Base-by-base conservation (phyloP, 208 protist species). In the Sergeia podlipaevii region DNA sequence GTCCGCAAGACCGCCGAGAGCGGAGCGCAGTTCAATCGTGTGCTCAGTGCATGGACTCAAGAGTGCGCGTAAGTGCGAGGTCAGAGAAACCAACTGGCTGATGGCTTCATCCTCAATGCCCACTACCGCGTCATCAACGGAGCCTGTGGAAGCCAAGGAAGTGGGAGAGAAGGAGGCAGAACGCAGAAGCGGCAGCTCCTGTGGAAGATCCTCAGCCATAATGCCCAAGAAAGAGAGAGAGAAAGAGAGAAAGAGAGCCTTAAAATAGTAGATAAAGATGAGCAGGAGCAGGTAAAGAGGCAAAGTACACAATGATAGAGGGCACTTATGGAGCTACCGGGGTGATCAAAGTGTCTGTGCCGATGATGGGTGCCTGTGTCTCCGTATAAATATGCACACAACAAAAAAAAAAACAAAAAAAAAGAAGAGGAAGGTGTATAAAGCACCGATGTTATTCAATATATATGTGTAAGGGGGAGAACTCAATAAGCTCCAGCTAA, bases 11-110 rank as follows among this genome's bases (percentile, higher is more conserved):
- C 33, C 57, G 5, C 42, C 30, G 4, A 93, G 70, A 3, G 65
- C 32, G 1, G 23, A 56, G 8, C 78, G 70, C 32, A 93, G 49
- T 0, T 49, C 69, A 13, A 89, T 23, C 0, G 68, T 38, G 21
- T 77, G 68, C 54, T 93, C 85, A n/a, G 78, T 85, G 11, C 60
- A 54, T 6, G 77, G 77, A 8, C 63, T 70, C 13, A 87, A 49
- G 20, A 59, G 26, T 11, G 15, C 21, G 4, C 23, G 27, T 1
- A 87, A 56, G 27, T 73, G 63, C 10, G 28, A 38, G 4, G 63
- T 62, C 17, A 78, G 42, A 6, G 38, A 20, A 1, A 58, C 38
- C 4, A 91, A 46, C 17, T 53, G 37, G 21, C 58, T 36, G 5
- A 69, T 41, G 0, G 62, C 37, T 13, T 28, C 11, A 24, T 8